Evolutionary conservation across 352 stramenopile genomes (phyloP).

Genomic region (Pythium biforme): DNA sequence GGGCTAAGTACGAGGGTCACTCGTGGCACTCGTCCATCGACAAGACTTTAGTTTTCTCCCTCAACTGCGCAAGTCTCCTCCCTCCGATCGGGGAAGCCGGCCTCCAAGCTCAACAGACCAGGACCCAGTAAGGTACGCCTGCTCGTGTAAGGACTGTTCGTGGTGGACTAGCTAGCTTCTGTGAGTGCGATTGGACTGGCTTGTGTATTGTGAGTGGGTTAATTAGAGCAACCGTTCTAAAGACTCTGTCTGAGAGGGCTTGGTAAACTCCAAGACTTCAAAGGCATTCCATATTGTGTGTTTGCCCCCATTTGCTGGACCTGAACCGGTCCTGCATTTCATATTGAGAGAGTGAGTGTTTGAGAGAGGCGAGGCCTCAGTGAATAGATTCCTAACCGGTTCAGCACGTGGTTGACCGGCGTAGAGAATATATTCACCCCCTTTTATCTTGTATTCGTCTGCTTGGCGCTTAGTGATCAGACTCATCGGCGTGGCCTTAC

Average conservation of each 20-base stretch:
- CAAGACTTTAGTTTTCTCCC: too few relatives aligned
- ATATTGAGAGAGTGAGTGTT: too few relatives aligned
- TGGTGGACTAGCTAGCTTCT: slow-evolving; percentile 3
- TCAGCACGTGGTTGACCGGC: neutral
- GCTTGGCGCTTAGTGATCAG: neutral
- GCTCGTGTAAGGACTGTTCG: neutral
- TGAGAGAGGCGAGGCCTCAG: too few relatives aligned
- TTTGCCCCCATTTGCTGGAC: neutral
- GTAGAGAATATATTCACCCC: neutral
- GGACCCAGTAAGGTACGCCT: neutral
- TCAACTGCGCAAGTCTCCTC: too few relatives aligned
- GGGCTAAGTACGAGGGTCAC: too few relatives aligned
- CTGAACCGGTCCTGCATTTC: neutral
- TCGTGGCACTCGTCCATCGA: too few relatives aligned
- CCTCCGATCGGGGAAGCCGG: too few relatives aligned
- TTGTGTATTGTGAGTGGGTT: neutral
- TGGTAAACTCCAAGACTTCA: slow-evolving; percentile 2
- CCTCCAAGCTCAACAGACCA: too few relatives aligned
- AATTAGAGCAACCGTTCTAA: slow-evolving; percentile 4
- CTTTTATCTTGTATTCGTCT: neutral
- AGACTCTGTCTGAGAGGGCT: slow-evolving; percentile 1
- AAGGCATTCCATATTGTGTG: neutral
- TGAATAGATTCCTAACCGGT: too few relatives aligned
- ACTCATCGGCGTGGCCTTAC: neutral
- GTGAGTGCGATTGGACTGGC: neutral